phyloP scores from a whole-genome alignment of 2,329 filamentous ascomycete genomes.

The Trichophyton mentagrophytes region DNA sequence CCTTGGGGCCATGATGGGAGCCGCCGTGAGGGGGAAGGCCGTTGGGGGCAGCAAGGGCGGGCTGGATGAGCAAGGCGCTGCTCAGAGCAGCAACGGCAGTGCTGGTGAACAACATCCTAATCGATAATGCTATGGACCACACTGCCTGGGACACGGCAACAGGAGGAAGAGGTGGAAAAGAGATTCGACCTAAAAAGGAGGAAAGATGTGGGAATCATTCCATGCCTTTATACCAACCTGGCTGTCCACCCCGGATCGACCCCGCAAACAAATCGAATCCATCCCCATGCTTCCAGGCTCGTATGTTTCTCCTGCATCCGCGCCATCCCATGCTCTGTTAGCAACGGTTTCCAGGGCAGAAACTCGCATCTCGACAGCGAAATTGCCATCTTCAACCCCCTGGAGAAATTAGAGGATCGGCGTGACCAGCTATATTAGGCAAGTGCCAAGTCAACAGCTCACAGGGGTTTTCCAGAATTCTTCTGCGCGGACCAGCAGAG shows the following conservation, averaged over 20 bases:
- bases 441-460: conserved; percentile 1
- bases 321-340: not conserved
- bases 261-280: conserved; percentile 1
- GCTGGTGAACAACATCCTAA: conserved; percentile 9
- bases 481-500: too few species aligned
- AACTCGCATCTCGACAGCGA: not conserved
- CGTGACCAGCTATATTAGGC: not conserved
- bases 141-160: conserved; percentile 3
- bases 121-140: conserved; percentile 2
- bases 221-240: not conserved
- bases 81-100: conserved; percentile 7
- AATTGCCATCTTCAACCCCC: not conserved
- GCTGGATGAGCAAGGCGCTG: conserved; percentile 9
- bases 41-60: conserved; percentile 4
- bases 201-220: not conserved
- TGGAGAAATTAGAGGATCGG: conserved; percentile 7
- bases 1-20: not conserved
- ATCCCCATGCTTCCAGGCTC: conserved; percentile 4
- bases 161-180: not conserved
- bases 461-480: not conserved
- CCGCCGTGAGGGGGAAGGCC: not conserved
- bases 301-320: not conserved
- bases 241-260: not conserved
- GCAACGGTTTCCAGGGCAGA: conserved; percentile 6
- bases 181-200: not conserved